Evolutionary conservation across 768 basidiomycete species (phyloP), one percentile per base, ranked within the genome.

Genomic region (Auricularia auricula-judae): DNA sequence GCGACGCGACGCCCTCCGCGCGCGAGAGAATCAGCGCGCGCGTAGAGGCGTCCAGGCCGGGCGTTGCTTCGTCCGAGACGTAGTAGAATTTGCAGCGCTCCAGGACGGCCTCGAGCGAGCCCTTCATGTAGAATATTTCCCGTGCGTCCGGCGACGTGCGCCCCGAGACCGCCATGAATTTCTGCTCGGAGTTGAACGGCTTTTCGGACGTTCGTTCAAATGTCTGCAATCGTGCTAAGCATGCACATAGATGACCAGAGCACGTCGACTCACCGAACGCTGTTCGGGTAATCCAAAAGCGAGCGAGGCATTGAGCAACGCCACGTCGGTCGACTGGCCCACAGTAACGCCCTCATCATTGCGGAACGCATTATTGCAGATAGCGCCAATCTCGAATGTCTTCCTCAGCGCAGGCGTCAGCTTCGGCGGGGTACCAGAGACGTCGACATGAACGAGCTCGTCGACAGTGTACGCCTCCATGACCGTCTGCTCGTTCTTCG

Each of bases 401-500:
- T 88, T 90, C 66, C 78, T 79, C 56, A 95, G 76, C 0, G 94
- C 91, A 2, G 84, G 79, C 1, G 87, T 87, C 59, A 82, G 78
- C 4, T 73, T 69, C 69, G 76, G 43, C 1, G 77, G 73, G 3
- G 80, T 74, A 16, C 78, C 74, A 0, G 80, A 71, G 0, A 83
- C 82, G 66, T 91, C 87, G 21, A 97, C 74, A 59, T 80, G 80
- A 35, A 91, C 71, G 3, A 80, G 78, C 72, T 96, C 95, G 68
- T 97, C 95, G 7, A 96, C 89, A 0, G 86, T 80, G 73, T 97
- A 98, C 8, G 88, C 79, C 67, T 94, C 89, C 0, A 87, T 91
- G 2, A 98, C 92, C 0, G 93, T 97, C 78, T 96, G 94, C 70
- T 97, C 93, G 74, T 98, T 98, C 74, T 87, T 93, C 1, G 95